Evolutionary conservation across 441 rosid genomes (phyloP).

Genomic region (Aleurites moluccanus): DNA sequence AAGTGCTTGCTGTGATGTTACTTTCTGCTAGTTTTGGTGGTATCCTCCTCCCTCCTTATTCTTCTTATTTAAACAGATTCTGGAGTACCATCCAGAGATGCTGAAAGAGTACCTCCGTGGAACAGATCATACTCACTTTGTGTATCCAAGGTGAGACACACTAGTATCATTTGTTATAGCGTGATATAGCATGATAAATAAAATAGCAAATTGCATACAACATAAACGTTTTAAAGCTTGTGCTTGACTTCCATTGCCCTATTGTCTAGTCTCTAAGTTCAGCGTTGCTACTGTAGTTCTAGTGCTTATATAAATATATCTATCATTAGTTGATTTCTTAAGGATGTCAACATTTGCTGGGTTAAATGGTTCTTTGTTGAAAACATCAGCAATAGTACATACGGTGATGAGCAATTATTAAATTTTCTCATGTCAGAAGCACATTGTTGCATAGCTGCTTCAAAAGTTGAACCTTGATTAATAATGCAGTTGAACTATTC

Average conservation of each 20-base stretch:
- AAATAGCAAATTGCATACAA: not conserved
- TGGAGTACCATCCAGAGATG: constrained; percentile 99
- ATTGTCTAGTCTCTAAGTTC: not conserved
- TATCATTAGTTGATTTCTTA: not conserved
- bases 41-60: constrained; percentile 8
- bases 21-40: constrained; percentile 15
- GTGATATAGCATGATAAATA: not conserved
- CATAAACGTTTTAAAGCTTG: not conserved
- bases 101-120: constrained; percentile 86
- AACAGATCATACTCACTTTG: constrained; percentile 79
- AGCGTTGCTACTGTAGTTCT: not conserved
- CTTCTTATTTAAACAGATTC: constrained; percentile 54
- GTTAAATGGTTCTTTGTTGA: not conserved
- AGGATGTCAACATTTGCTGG: not conserved
- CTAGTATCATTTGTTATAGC: not conserved
- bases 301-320: not conserved
- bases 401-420: not conserved
- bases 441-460: not conserved
- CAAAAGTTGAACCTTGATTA: not conserved
- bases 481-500: not conserved
- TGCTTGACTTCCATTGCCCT: not conserved
- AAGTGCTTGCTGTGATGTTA: constrained; percentile 9
- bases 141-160: constrained; percentile 84
- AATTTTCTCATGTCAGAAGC: not conserved
- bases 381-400: not conserved